These are phyloP conservation scores for Acer negundo DNA, from an alignment of 345 rosid genomes.

Conservation along the genomic window DNA sequence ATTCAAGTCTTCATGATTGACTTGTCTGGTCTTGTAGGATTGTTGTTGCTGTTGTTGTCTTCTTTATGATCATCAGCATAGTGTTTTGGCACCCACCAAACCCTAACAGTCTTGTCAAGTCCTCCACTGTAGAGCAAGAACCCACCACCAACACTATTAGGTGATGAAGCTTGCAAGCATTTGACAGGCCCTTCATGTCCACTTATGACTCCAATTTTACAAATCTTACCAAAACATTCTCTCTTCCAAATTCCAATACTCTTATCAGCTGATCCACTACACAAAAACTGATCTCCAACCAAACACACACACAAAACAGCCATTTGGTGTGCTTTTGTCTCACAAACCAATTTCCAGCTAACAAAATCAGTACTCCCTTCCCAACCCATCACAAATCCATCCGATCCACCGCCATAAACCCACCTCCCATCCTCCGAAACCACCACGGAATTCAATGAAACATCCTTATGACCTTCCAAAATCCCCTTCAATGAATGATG, in stretches of 20 bases:
- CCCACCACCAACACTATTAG: slow-evolving; percentile 51
- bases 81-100: slow-evolving; percentile 86
- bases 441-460: slow-evolving; percentile 69
- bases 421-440: slow-evolving; percentile 68
- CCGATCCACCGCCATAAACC: slow-evolving; percentile 88
- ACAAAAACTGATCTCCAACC: slow-evolving; percentile 54
- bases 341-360: slow-evolving; percentile 62
- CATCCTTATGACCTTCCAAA: slow-evolving; percentile 73
- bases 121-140: slow-evolving; percentile 95
- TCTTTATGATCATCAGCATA: neutral
- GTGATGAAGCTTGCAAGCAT: slow-evolving; percentile 82
- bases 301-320: slow-evolving; percentile 76
- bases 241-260: slow-evolving; percentile 82
- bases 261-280: slow-evolving; percentile 92
- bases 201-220: slow-evolving; percentile 53
- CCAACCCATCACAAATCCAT: slow-evolving; percentile 89
- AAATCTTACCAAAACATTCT: slow-evolving; percentile 48
- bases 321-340: slow-evolving; percentile 67
- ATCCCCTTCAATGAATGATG: slow-evolving; percentile 84
- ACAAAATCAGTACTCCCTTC: slow-evolving; percentile 46
- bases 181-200: slow-evolving; percentile 94
- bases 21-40: slow-evolving; percentile 7
- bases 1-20: neutral
- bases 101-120: slow-evolving; percentile 83
- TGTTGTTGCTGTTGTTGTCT: neutral